A percentile compares a stretch with the other conserved stretches of the same genome.
Conservation (phyloP, 2,329 filamentous ascomycete genomes). For the Aspergillus oerlinghausenensis region DNA sequence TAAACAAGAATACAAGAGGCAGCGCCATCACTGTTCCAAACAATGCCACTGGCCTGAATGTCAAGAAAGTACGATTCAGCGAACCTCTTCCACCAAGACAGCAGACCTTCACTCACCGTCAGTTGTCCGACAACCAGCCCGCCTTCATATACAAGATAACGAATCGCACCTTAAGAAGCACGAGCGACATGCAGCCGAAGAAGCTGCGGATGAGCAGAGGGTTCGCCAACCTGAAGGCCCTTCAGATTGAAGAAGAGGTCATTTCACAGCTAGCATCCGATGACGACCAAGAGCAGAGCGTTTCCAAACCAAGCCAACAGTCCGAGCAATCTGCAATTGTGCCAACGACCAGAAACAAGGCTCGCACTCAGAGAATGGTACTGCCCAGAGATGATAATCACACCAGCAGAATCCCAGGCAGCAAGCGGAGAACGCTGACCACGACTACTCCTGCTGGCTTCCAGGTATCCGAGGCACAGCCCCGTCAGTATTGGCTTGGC, state of each 20-base stretch:
- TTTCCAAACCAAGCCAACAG: background rate
- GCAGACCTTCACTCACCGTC: background rate
- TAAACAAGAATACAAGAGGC: background rate
- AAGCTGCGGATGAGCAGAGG: constrained; percentile 1
- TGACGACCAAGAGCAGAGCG: background rate
- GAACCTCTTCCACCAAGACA: background rate
- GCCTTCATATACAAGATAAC: background rate
- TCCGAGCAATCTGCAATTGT: background rate
- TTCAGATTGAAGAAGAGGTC: background rate
- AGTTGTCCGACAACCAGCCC: background rate
- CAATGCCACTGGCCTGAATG: background rate
- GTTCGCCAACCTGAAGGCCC: constrained; percentile 3
- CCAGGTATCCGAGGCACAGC: constrained; percentile 22
- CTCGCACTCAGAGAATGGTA: constrained; percentile 14
- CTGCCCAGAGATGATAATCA: background rate
- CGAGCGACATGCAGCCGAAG: background rate
- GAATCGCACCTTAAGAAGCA: background rate
- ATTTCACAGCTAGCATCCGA: background rate
- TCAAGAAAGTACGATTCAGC: background rate
- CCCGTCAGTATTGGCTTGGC: constrained; percentile 29
- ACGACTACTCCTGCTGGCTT: background rate
- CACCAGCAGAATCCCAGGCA: background rate
- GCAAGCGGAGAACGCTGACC: constrained; percentile 7
- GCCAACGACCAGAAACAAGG: constrained; percentile 4
- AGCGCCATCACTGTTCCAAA: background rate